phyloP scores from a whole-genome alignment of 345 rosid genomes.

The Citrus australasica region DNA sequence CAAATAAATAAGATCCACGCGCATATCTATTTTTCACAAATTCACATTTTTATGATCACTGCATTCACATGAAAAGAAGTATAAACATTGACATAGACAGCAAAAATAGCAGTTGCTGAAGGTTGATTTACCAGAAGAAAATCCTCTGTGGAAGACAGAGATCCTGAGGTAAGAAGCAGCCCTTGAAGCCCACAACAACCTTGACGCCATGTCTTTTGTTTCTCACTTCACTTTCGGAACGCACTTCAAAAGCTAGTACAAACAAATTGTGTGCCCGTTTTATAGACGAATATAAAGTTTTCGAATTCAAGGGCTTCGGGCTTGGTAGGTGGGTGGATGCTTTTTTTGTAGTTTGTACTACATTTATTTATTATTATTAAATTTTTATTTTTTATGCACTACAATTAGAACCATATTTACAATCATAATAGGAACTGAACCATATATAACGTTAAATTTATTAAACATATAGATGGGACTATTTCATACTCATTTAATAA shows the following conservation, averaged over 20 bases:
- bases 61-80: neutral
- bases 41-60: constrained; percentile 10
- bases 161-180: constrained; percentile 88
- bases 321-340: neutral
- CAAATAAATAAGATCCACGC: constrained; percentile 19
- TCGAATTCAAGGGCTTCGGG: neutral
- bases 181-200: constrained; percentile 84
- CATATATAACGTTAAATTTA: too few species aligned
- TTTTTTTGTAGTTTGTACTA: neutral
- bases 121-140: constrained; percentile 55
- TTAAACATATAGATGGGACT: too few species aligned
- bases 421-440: too few species aligned
- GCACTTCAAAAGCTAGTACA: neutral
- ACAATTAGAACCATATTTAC: too few species aligned
- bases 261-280: neutral
- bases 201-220: constrained; percentile 51
- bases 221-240: neutral
- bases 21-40: neutral
- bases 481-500: too few species aligned
- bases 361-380: neutral
- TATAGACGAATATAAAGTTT: neutral
- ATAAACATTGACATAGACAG: neutral
- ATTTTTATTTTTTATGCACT: too few species aligned
- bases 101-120: neutral
- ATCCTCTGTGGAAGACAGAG: constrained; percentile 68